Base-by-base conservation (phyloP, 2,329 filamentous ascomycete species). In the Pleoardoris graminearum region DNA sequence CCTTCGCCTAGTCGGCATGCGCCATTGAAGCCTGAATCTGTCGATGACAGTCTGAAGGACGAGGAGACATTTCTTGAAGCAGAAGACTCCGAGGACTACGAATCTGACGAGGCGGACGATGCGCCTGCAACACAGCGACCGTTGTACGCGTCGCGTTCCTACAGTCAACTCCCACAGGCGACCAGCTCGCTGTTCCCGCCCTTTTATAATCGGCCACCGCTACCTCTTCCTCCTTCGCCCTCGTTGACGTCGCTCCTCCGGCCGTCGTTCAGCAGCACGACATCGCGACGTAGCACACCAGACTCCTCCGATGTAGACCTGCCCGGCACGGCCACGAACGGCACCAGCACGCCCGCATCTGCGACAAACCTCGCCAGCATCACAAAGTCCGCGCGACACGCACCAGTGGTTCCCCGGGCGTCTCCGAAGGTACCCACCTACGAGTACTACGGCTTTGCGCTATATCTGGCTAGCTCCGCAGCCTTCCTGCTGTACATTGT, bases 391-490 rank as follows among this genome's bases (percentile, higher is more conserved):
- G 85, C 81, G 50, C 79, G 77, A 44, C 80, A 78, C 63, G 82
- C 78, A 55, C 82, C 79, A 56, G 87, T 83, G 1, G 85, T 96
- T 16, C 90, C 92, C 5, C 88, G 91, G 50, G 92, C 91, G 1
- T 88, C 88, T 48, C 94, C 94, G 1, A 91, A 94, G 70, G 92
- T 99, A 2, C 94, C 94, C n/a, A 99, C 94, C 0, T 97, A 99
- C 77, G 94, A 99, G 72, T 99, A 97, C 83, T 97, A 97, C 73
- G 94, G 94, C 71, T 99, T 99, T 76, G 93, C 96, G 48, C 83
- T 99, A 44, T 97, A 99, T 77, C 82, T 99, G 33, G 90, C 93
- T 69, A 92, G 88, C 57, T 90, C 87, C 19, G 79, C 94, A 46
- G 85, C 85, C 1, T 97, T 97, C 71, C 79, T 85, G 11, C 81